Conservation (phyloP, 202 grass and related monocot species). For the Panicum virgatum region DNA sequence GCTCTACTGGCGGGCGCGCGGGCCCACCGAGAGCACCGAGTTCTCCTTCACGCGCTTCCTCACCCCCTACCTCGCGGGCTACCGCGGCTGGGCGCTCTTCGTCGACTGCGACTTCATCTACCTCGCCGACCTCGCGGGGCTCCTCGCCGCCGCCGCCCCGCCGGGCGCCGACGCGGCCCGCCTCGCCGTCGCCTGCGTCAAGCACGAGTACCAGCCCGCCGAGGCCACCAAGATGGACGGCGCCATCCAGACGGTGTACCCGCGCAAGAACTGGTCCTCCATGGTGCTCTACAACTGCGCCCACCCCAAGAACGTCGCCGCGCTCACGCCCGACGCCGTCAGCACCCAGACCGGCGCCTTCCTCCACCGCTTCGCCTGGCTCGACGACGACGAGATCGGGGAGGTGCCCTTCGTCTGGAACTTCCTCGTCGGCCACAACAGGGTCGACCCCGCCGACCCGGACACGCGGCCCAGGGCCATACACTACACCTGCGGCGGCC, state of each 20-base stretch:
- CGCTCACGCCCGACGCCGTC: slow-evolving; percentile 60
- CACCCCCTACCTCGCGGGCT: slow-evolving; percentile 55
- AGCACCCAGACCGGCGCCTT: slow-evolving; percentile 41
- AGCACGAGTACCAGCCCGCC: slow-evolving; percentile 55
- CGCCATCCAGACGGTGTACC: slow-evolving; percentile 60
- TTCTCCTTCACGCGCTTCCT: slow-evolving; percentile 89
- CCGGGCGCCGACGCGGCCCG: slow-evolving; percentile 12
- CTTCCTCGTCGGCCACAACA: slow-evolving; percentile 65
- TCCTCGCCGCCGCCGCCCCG: not conserved
- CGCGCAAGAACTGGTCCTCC: slow-evolving; percentile 77
- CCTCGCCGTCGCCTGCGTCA: slow-evolving; percentile 41
- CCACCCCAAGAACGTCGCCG: slow-evolving; percentile 64
- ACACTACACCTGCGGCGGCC: slow-evolving; percentile 62
- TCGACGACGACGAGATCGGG: slow-evolving; percentile 60
- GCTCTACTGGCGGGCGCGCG: slow-evolving; percentile 59
- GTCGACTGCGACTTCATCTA: slow-evolving; percentile 78
- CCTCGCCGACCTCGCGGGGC: slow-evolving; percentile 39
- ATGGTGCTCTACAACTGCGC: slow-evolving; percentile 71
- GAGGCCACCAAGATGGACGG: slow-evolving; percentile 74
- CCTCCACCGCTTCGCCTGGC: slow-evolving; percentile 71
- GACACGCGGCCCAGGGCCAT: slow-evolving; percentile 39
- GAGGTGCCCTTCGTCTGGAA: slow-evolving; percentile 61
- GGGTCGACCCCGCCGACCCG: slow-evolving; percentile 20
- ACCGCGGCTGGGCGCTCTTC: slow-evolving; percentile 63
- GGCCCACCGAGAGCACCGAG: slow-evolving; percentile 66